Conservation (phyloP, 495 filamentous ascomycete species). For the Penicillium arizonense region DNA sequence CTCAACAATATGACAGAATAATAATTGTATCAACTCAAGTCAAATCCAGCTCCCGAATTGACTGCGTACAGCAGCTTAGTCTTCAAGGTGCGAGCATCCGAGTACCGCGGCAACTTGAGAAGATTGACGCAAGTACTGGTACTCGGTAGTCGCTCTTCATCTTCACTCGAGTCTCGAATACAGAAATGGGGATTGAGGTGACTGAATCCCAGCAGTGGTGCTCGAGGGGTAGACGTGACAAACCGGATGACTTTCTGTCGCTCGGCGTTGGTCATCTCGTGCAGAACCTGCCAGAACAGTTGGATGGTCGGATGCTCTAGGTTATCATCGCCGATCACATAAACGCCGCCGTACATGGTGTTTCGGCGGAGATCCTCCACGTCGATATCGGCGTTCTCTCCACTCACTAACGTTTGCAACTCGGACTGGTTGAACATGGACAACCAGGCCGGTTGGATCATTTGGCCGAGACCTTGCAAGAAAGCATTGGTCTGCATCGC, state of each 20-base stretch:
- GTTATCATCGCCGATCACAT: constrained; percentile 81
- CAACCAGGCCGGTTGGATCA: constrained; percentile 90
- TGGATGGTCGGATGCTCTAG: constrained; percentile 79
- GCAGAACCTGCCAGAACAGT: constrained; percentile 93
- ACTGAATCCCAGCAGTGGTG: constrained; percentile 87
- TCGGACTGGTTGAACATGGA: constrained; percentile 98
- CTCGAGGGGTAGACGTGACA: constrained; percentile 88
- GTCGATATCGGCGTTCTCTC: constrained; percentile 79
- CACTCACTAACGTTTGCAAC: constrained; percentile 87
- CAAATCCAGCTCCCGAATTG: constrained; percentile 90
- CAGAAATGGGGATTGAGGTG: constrained; percentile 84
- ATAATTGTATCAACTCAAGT: constrained; percentile 63
- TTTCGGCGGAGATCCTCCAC: constrained; percentile 84
- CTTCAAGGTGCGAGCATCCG: constrained; percentile 56
- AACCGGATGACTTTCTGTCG: constrained; percentile 88
- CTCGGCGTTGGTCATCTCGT: constrained; percentile 67
- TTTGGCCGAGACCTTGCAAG: constrained; percentile 75
- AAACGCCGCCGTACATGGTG: constrained; percentile 85
- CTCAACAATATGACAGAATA: not conserved
- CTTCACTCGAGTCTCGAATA: constrained; percentile 81
- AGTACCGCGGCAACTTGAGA: constrained; percentile 87
- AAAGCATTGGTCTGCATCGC: constrained; percentile 80
- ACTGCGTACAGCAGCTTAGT: constrained; percentile 88
- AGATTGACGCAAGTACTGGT: constrained; percentile 97
- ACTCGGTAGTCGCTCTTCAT: constrained; percentile 80